A percentile compares a stretch with the other conserved stretches of the same genome.
phyloP scores from a whole-genome alignment of 2,329 filamentous ascomycete genomes.

The Colletotrichum plurivorum region DNA sequence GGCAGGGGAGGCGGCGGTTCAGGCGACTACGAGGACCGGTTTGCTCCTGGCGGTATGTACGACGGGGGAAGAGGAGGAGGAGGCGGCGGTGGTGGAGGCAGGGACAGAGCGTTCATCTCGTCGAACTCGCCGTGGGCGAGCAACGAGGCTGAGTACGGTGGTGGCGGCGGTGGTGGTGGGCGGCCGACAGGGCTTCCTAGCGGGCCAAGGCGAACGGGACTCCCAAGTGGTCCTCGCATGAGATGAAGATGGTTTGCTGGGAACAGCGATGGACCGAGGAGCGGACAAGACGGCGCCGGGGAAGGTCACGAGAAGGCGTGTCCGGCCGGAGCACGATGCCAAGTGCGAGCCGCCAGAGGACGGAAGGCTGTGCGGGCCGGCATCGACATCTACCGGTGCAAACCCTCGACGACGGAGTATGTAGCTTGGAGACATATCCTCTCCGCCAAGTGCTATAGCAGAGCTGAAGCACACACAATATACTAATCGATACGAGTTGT shows the following conservation, averaged over 20 bases:
- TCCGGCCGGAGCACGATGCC: neutral
- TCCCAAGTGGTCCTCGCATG: conserved; percentile 54
- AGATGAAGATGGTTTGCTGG: conserved; percentile 49
- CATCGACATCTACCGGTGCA: neutral
- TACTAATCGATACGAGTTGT: conserved; percentile 22
- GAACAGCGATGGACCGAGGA: neutral
- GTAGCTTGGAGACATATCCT: conserved; percentile 29
- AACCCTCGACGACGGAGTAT: conserved; percentile 9
- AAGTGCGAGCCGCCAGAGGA: conserved; percentile 5
- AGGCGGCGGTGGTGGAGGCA: conserved; percentile 42
- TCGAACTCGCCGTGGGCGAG: conserved; percentile 64
- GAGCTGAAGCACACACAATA: conserved; percentile 35
- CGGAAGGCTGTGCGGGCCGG: neutral
- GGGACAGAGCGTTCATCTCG: conserved; percentile 58
- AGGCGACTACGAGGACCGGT: conserved; percentile 61
- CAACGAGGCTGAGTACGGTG: conserved; percentile 55
- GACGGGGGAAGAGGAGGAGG: conserved; percentile 51
- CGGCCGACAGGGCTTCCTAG: conserved; percentile 60
- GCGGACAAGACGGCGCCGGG: neutral
- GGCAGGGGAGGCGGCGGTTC: conserved; percentile 49
- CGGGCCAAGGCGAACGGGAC: conserved; percentile 56
- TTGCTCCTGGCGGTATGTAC: conserved; percentile 61
- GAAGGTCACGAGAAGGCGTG: neutral
- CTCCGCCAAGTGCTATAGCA: conserved; percentile 16
- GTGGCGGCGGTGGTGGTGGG: conserved; percentile 54